phyloP scores from a whole-genome alignment of 1,284 basidiomycete species.

The Malassezia globosa region DNA sequence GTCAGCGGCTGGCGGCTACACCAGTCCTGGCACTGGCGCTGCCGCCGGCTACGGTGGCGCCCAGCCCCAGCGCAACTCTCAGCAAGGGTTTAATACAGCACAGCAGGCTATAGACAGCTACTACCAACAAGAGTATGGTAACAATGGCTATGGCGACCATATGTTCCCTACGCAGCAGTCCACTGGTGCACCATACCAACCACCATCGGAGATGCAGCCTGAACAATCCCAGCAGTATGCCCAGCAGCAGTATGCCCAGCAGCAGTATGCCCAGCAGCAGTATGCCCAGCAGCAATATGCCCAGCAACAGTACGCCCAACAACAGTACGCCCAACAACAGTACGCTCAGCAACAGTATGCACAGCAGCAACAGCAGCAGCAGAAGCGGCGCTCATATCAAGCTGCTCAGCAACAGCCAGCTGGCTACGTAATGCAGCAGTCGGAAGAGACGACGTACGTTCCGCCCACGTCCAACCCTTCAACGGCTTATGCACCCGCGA shows the following conservation, averaged over 20 bases:
- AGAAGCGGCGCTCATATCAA: too few species aligned
- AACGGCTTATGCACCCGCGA: conserved; percentile 1
- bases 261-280: background rate
- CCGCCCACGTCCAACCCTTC: background rate
- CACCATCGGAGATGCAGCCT: conserved; percentile 25
- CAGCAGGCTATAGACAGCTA: conserved; percentile 19
- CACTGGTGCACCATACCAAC: conserved; percentile 11
- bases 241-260: too few species aligned
- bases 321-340: background rate
- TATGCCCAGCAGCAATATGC: background rate
- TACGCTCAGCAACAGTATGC: too few species aligned
- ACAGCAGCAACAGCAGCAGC: background rate
- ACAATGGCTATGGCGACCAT: conserved; percentile 47
- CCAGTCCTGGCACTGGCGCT: conserved; percentile 18
- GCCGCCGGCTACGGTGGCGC: too few species aligned
- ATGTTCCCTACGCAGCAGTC: conserved; percentile 41
- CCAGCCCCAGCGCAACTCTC: too few species aligned
- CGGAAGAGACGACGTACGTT: too few species aligned
- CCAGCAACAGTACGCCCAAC: too few species aligned
- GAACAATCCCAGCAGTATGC: background rate
- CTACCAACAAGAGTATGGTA: conserved; percentile 6
- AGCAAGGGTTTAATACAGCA: too few species aligned
- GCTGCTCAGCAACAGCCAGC: background rate
- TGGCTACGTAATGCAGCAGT: too few species aligned
- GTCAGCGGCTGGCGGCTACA: conserved; percentile 34